Evolutionary conservation across 2,329 filamentous ascomycete genomes (phyloP).

Genomic region (Torrubiella hemipterigena): DNA sequence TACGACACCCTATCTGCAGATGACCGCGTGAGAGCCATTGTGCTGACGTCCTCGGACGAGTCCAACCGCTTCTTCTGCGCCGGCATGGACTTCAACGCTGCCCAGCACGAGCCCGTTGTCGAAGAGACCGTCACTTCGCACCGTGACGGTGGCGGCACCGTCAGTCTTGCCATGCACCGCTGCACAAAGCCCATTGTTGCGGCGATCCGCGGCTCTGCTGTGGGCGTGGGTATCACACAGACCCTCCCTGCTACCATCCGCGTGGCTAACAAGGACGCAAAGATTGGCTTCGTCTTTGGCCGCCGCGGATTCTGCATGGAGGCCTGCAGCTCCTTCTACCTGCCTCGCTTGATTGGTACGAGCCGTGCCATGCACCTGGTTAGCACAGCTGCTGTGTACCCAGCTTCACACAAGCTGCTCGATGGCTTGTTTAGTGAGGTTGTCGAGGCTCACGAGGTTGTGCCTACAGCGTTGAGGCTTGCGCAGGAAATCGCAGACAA

Average conservation of each 20-base stretch:
- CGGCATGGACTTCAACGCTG: constrained; percentile 40
- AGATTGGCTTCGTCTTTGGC: constrained; percentile 64
- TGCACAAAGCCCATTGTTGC: constrained; percentile 48
- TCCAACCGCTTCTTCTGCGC: constrained; percentile 42
- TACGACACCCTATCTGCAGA: constrained; percentile 39
- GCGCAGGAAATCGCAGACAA: constrained; percentile 56
- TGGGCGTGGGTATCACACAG: constrained; percentile 51
- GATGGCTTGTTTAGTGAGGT: constrained; percentile 55
- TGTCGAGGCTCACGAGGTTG: constrained; percentile 45
- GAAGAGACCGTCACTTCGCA: constrained; percentile 13
- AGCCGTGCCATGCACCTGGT: constrained; percentile 51
- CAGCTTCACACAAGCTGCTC: constrained; percentile 35
- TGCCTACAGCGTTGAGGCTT: constrained; percentile 52
- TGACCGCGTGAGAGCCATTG: constrained; percentile 39
- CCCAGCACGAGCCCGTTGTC: constrained; percentile 14
- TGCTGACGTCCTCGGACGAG: constrained; percentile 39
- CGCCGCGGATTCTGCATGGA: constrained; percentile 62
- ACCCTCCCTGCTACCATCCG: constrained; percentile 42
- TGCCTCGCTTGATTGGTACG: constrained; percentile 57
- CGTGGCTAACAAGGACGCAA: constrained; percentile 43
- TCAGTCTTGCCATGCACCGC: constrained; percentile 40
- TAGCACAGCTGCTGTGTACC: constrained; percentile 54
- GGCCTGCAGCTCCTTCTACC: constrained; percentile 58
- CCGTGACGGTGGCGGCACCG: constrained; percentile 39
- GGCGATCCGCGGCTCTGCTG: constrained; percentile 46